Conservation (phyloP, 805 yeast genomes). For the Candida sonorensis region DNA sequence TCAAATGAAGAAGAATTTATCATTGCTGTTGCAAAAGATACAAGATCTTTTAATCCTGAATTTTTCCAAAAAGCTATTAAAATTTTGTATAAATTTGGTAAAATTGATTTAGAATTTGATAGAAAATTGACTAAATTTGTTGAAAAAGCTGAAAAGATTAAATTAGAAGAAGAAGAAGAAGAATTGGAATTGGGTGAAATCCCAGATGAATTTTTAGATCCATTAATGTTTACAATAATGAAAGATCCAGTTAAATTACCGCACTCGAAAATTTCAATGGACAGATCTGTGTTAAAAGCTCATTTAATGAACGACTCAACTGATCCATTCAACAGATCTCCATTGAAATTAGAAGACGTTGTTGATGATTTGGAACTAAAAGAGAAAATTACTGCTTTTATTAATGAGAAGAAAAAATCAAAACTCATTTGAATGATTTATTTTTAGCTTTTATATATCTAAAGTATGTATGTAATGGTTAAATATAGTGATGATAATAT, state of each 20-base stretch:
- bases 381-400: conserved; percentile 53
- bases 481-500: too few species aligned
- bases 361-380: conserved; percentile 68
- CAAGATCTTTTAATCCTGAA: conserved; percentile 71
- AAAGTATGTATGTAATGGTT: too few species aligned
- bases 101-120: conserved; percentile 47
- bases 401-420: conserved; percentile 35
- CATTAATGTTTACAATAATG: conserved; percentile 93
- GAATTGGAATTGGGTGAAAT: conserved; percentile 86
- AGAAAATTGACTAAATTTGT: conserved; percentile 49
- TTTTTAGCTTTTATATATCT: too few species aligned
- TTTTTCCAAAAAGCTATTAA: conserved; percentile 65
- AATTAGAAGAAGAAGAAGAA: conserved; percentile 64
- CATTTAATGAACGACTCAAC: conserved; percentile 92
- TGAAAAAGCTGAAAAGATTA: conserved; percentile 53
- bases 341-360: conserved; percentile 84
- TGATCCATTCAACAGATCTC: conserved; percentile 95
- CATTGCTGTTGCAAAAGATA: conserved; percentile 80
- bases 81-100: conserved; percentile 51
- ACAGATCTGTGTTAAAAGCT: conserved; percentile 85
- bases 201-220: conserved; percentile 96
- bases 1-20: conserved; percentile 59
- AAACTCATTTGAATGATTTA: conserved; percentile 11
- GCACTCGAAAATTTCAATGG: conserved; percentile 75
- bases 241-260: conserved; percentile 95